phyloP scores from a whole-genome alignment of 2,329 filamentous ascomycete species.

The Dactylella cylindrospora region DNA sequence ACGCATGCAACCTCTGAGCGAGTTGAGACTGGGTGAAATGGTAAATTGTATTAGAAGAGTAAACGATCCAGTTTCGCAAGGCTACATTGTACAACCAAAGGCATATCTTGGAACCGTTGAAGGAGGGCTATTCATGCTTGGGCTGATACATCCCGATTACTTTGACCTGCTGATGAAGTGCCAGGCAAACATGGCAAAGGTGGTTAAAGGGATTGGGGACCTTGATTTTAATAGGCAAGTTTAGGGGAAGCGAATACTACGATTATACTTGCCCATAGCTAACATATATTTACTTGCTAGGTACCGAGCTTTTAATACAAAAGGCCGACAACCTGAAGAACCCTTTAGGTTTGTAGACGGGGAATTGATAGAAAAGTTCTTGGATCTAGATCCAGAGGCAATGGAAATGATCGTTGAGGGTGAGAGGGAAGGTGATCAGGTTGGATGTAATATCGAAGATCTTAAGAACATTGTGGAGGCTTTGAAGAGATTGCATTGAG shows the following conservation, averaged over 20 bases:
- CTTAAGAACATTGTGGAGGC: constrained; percentile 65
- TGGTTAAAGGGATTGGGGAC: constrained; percentile 69
- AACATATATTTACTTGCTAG: no score
- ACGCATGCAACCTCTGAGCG: constrained; percentile 71
- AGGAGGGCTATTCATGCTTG: constrained; percentile 87
- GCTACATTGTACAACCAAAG: constrained; percentile 58
- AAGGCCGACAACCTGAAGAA: constrained; percentile 68
- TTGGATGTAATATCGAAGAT: constrained; percentile 55
- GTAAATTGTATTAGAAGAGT: constrained; percentile 84
- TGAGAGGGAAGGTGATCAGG: constrained; percentile 55
- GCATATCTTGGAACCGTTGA: constrained; percentile 92
- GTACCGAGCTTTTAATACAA: constrained; percentile 80
- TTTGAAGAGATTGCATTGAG: constrained; percentile 63
- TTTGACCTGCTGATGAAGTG: constrained; percentile 81
- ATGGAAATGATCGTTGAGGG: constrained; percentile 59
- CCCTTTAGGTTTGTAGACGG: constrained; percentile 90
- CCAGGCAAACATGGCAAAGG: constrained; percentile 68
- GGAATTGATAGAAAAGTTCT: constrained; percentile 81
- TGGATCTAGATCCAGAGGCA: constrained; percentile 66
- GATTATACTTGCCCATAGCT: no score
- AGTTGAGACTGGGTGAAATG: constrained; percentile 86
- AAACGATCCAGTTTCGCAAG: constrained; percentile 15
- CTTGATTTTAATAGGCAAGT: constrained; percentile 67
- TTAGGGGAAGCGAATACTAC: no score
- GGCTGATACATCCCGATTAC: constrained; percentile 69